A percentile compares a stretch with the other conserved stretches of the same genome.
Evolutionary conservation across 352 stramenopile species (phyloP).

Genomic region (Globisporangium viniferum): DNA sequence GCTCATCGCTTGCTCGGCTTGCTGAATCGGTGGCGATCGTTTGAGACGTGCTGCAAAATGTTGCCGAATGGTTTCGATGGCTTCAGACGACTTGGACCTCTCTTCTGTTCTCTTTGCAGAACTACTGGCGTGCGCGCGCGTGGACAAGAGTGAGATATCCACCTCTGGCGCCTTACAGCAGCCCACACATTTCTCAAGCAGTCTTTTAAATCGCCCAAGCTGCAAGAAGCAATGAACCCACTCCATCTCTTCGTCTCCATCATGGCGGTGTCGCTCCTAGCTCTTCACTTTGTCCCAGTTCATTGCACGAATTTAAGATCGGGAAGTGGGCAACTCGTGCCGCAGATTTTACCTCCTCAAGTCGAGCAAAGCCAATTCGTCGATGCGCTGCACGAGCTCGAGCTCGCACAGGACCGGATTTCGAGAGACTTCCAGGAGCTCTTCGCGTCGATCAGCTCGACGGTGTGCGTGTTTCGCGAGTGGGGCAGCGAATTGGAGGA

Average conservation of each 20-base stretch:
- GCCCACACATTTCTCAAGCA: neutral
- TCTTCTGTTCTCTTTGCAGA: neutral
- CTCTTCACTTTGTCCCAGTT: neutral
- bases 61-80: neutral
- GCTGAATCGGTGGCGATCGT: too few relatives aligned
- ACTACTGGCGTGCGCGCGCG: neutral
- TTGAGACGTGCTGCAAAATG: neutral
- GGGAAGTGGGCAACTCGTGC: neutral
- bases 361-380: neutral
- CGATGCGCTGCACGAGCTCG: neutral
- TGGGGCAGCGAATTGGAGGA: neutral
- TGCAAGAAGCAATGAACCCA: neutral
- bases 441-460: neutral
- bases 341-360: neutral
- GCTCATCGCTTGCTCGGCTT: too few relatives aligned
- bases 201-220: too few relatives aligned
- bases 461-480: neutral
- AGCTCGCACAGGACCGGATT: neutral
- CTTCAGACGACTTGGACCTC: neutral
- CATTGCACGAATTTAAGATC: neutral
- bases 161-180: neutral
- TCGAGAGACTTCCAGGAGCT: neutral
- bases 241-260: neutral
- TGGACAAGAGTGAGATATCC: neutral
- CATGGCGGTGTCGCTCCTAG: neutral